phyloP scores from a whole-genome alignment of 2,329 filamentous ascomycete species.

The Allantophomopsis cytisporea region DNA sequence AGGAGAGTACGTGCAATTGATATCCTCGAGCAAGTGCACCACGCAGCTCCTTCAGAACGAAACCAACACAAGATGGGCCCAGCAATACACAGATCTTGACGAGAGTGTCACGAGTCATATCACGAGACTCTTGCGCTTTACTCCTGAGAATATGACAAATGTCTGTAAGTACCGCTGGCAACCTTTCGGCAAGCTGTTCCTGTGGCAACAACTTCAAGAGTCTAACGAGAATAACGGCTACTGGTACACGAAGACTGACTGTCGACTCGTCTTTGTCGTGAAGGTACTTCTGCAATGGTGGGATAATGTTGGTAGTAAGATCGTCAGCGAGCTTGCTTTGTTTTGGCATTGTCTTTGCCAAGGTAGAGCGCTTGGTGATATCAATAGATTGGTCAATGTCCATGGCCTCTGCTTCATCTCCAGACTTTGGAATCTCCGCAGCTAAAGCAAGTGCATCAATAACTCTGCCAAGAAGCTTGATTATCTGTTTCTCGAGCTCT shows the following conservation, averaged over 20 bases:
- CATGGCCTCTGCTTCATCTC: conserved; percentile 24
- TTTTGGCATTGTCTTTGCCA: conserved; percentile 54
- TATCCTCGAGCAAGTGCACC: conserved; percentile 75
- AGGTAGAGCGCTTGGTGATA: conserved; percentile 21
- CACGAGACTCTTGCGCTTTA: conserved; percentile 75
- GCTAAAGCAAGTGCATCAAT: conserved; percentile 61
- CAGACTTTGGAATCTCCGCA: conserved; percentile 17
- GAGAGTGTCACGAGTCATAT: conserved; percentile 81
- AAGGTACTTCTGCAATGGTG: conserved; percentile 69
- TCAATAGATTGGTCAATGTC: conserved; percentile 23
- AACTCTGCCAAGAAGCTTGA: conserved; percentile 68
- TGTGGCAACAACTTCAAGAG: conserved; percentile 68
- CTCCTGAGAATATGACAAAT: conserved; percentile 88
- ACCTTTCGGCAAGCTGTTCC: conserved; percentile 55
- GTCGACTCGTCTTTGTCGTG: conserved; percentile 92
- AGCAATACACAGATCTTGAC: conserved; percentile 71
- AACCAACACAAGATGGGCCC: conserved; percentile 73
- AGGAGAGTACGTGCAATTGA: conserved; percentile 89
- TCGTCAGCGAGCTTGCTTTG: conserved; percentile 57
- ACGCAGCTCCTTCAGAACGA: conserved; percentile 83
- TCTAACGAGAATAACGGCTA: conserved; percentile 81
- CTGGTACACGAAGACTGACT: conserved; percentile 82
- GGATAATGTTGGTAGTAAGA: conserved; percentile 61
- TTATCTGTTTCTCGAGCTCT: conserved; percentile 73
- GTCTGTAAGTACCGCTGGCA: conserved; percentile 79